A percentile compares a stretch with the other conserved stretches of the same genome.
Conservation (phyloP, 169 alveolate species). For the Plasmodium fragile region DNA sequence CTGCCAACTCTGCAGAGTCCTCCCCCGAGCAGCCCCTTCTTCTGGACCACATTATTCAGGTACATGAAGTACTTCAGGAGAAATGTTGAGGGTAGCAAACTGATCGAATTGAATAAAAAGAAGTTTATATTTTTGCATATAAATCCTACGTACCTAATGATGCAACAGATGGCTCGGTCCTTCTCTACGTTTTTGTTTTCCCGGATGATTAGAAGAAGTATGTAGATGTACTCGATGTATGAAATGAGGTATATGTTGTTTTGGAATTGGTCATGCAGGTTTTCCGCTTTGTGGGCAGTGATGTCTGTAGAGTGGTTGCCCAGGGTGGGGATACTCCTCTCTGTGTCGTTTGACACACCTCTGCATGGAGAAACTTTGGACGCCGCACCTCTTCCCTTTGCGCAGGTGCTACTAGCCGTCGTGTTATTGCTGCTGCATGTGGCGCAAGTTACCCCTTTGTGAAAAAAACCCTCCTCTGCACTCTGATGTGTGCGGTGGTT, state of each 20-base stretch:
- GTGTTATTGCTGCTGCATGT: neutral
- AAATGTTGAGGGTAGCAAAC: constrained; percentile 41
- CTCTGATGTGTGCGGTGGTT: neutral
- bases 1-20: neutral
- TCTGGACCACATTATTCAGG: constrained; percentile 35
- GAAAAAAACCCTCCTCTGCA: neutral
- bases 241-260: constrained; percentile 35
- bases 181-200: constrained; percentile 62
- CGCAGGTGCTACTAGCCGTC: neutral
- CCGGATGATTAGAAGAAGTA: constrained; percentile 44
- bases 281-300: neutral
- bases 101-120: constrained; percentile 64
- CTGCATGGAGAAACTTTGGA: neutral
- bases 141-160: constrained; percentile 68
- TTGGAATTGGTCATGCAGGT: neutral
- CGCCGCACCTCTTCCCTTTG: neutral
- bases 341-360: neutral
- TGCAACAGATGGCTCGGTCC: constrained; percentile 64
- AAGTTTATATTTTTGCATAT: constrained; percentile 74
- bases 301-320: neutral
- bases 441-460: neutral
- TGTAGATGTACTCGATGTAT: constrained; percentile 68
- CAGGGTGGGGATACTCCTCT: neutral
- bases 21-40: constrained; percentile 3
- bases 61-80: constrained; percentile 49